Conservation (phyloP, 305 asterid species). For the Solanum chacoense region DNA sequence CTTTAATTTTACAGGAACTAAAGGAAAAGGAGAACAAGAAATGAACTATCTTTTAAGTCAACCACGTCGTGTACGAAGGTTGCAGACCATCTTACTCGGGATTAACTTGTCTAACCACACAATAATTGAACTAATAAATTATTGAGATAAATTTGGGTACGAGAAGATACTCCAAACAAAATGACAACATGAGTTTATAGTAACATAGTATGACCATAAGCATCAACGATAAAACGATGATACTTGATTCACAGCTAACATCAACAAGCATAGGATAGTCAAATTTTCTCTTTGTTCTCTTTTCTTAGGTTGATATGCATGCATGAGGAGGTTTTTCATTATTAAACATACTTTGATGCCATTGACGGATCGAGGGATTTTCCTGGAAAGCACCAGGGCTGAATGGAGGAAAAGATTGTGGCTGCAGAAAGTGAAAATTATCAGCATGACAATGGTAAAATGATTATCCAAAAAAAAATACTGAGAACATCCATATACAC, state of each 20-base stretch:
- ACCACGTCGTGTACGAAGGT: background rate
- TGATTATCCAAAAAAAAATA: background rate
- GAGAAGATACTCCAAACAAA: background rate
- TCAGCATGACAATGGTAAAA: background rate
- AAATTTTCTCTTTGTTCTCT: background rate
- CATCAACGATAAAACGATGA: background rate
- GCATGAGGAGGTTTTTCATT: background rate
- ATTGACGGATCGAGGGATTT: constrained; percentile 67
- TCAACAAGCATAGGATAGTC: background rate
- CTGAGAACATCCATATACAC: constrained; percentile 12
- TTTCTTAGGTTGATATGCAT: background rate
- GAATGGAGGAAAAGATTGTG: constrained; percentile 98
- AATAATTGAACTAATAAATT: background rate
- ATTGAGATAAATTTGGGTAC: background rate
- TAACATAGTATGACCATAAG: background rate
- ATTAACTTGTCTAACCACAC: background rate
- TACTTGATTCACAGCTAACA: background rate
- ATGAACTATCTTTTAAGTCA: background rate
- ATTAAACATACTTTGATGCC: constrained; percentile 61
- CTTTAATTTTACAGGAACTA: background rate
- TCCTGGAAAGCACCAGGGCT: constrained; percentile 89
- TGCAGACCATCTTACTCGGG: background rate
- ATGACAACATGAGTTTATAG: background rate
- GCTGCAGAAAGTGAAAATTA: constrained; percentile 27
- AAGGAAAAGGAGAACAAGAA: background rate